These are phyloP conservation scores for Termitomyces sp. DNA, from an alignment of 768 basidiomycete species.

Conservation along the genomic window DNA sequence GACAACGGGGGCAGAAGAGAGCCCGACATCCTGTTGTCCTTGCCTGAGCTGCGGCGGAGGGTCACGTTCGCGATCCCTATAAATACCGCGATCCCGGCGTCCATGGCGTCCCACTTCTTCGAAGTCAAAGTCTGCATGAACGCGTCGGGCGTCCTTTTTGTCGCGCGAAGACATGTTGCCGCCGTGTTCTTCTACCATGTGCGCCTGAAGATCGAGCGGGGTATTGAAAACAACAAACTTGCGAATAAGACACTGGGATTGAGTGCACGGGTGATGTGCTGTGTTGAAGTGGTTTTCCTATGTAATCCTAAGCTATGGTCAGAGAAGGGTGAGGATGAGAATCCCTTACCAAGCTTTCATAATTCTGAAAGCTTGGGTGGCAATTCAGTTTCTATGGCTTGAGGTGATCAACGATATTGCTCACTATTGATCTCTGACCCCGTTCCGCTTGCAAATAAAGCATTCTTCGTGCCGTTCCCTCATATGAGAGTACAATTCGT, in stretches of 20 bases:
- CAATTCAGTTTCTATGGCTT: not conserved
- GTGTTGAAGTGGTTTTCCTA: slow-evolving; percentile 76
- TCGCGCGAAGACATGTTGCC: slow-evolving; percentile 69
- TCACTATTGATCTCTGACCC: slow-evolving; percentile 81
- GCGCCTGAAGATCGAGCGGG: slow-evolving; percentile 84
- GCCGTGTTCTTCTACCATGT: slow-evolving; percentile 84
- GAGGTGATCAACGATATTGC: slow-evolving; percentile 26
- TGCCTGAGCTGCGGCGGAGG: slow-evolving; percentile 29
- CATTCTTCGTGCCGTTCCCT: slow-evolving; percentile 94
- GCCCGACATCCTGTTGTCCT: slow-evolving; percentile 11
- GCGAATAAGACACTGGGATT: slow-evolving; percentile 68
- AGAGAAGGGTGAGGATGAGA: not conserved
- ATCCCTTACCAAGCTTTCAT: slow-evolving; percentile 61
- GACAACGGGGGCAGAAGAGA: slow-evolving; percentile 8
- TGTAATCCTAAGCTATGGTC: not conserved
- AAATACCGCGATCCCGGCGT: slow-evolving; percentile 40
- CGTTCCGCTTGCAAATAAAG: slow-evolving; percentile 87
- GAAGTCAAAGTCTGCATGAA: slow-evolving; percentile 73
- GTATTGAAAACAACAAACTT: slow-evolving; percentile 96
- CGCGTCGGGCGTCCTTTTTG: slow-evolving; percentile 61
- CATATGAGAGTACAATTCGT: slow-evolving; percentile 93
- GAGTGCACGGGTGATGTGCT: slow-evolving; percentile 76
- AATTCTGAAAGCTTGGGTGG: slow-evolving; percentile 65
- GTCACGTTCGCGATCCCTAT: slow-evolving; percentile 40
- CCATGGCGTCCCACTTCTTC: slow-evolving; percentile 40